phyloP scores from a whole-genome alignment of 2,329 filamentous ascomycete genomes.

The Alternaria sp. region DNA sequence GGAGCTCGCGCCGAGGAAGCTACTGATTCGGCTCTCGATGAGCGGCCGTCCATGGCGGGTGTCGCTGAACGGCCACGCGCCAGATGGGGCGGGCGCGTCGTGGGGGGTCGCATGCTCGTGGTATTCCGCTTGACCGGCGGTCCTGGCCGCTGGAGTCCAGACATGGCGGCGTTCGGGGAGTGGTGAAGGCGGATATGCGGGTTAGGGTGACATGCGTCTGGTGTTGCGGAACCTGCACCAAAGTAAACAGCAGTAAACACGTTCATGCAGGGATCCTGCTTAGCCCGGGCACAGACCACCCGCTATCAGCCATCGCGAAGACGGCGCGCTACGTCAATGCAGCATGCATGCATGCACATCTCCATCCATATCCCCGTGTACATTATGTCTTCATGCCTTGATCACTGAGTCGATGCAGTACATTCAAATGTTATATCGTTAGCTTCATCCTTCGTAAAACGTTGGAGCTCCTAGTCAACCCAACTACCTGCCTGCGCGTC shows the following conservation, averaged over 20 bases:
- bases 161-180: slow-evolving; percentile 52
- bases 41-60: slow-evolving; percentile 57
- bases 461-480: neutral
- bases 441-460: neutral
- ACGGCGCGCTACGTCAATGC: slow-evolving; percentile 15
- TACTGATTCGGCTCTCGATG: slow-evolving; percentile 75
- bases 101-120: slow-evolving; percentile 60
- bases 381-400: neutral
- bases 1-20: slow-evolving; percentile 57
- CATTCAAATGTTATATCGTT: neutral
- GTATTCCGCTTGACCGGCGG: slow-evolving; percentile 58
- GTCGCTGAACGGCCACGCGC: slow-evolving; percentile 59
- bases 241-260: slow-evolving; percentile 32
- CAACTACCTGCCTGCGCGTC: neutral
- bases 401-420: neutral
- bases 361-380: neutral
- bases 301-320: neutral
- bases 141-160: slow-evolving; percentile 60
- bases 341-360: slow-evolving; percentile 4
- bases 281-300: slow-evolving; percentile 2
- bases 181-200: slow-evolving; percentile 23
- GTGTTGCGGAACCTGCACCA: slow-evolving; percentile 16
- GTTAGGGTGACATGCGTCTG: slow-evolving; percentile 14
- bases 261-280: slow-evolving; percentile 5
- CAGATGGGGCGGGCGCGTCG: slow-evolving; percentile 58